Evolutionary conservation across 768 basidiomycete genomes (phyloP).

Genomic region (Leccinum broughii): DNA sequence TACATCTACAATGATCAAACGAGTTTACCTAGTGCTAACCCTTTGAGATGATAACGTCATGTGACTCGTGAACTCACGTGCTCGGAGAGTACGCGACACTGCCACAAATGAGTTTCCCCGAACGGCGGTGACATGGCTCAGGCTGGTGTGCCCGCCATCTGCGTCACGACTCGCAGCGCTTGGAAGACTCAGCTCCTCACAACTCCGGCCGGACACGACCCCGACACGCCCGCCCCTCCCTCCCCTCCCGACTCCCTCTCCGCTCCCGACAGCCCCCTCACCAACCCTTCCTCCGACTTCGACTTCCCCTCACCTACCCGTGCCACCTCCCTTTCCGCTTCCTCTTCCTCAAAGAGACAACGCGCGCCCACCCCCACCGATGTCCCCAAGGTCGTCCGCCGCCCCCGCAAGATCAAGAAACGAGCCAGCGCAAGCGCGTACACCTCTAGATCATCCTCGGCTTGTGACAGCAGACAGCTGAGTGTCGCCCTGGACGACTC

Average conservation of each 20-base stretch:
- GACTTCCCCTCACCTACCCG: constrained; percentile 16
- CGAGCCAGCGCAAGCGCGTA: constrained; percentile 18
- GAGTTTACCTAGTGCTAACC: too few relatives aligned
- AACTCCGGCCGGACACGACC: background rate
- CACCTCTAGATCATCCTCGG: constrained; percentile 42
- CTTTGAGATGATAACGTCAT: too few relatives aligned
- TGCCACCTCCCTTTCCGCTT: constrained; percentile 24
- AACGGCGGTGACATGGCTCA: constrained; percentile 12
- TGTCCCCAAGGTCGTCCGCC: background rate
- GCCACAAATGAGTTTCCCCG: constrained; percentile 20
- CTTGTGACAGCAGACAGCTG: constrained; percentile 43
- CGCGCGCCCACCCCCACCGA: constrained; percentile 14
- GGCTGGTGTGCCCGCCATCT: constrained; percentile 18
- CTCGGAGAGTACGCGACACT: constrained; percentile 14
- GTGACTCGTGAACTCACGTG: constrained; percentile 8
- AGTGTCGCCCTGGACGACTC: constrained; percentile 48
- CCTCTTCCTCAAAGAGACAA: constrained; percentile 28
- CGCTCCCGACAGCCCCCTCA: constrained; percentile 24
- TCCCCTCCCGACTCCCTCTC: constrained; percentile 24
- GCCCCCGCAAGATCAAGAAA: constrained; percentile 29
- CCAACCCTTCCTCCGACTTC: constrained; percentile 18
- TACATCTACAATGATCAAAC: too few relatives aligned
- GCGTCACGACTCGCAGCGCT: constrained; percentile 31
- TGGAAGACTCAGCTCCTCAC: constrained; percentile 26
- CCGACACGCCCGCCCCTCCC: constrained; percentile 9